Base-by-base conservation (phyloP, 495 filamentous ascomycete species). In the Entonaema liquescens region DNA sequence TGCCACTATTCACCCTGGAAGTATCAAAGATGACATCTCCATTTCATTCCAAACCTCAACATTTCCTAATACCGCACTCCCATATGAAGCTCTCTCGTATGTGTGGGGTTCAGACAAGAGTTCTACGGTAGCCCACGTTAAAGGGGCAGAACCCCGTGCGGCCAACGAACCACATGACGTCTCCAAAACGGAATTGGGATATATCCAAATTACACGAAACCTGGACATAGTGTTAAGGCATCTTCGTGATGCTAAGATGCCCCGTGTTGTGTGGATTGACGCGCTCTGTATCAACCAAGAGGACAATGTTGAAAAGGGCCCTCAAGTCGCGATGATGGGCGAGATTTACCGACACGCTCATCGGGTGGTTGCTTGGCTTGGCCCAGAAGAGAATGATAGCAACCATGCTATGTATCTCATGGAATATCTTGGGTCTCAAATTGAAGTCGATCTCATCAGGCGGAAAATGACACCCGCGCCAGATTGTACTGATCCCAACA, bases 351-450 rank as follows among this genome's bases (percentile, higher is more conserved):
- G 62, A 19, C 47, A 57, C 33, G 77, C 77, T 17, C 21, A 44
- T 21, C 62, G 63, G 17, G 72, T 78, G 11, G 29, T 78, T 38
- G 74, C 62, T 15, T 78, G 74, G 72, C 72, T 79, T n/a, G 74
- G 77, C 5, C 65, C 62, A 2, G 62, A 59, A 19, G 58, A 52
- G 9, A 63, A 64, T 9, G 29, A 59, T 29, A 73, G 70, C 21
- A 53, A 44, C 11, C 49, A 49, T 36, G 70, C 70, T 50, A 65
- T 75, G 70, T 28, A 58, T 2, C 47, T 47, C 1, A 44, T 70
- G 9, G 28, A 47, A 12, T 58, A 58, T 36, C 3, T 73, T 29
- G 70, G 66, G 7, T 55, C 67, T 13, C 25, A 59, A 12, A 12
- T 63, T 8, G 44, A 67, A 28, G 11, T 59, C 19, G 17, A 67